Evolutionary conservation across 768 basidiomycete species (phyloP), one percentile per base, ranked within the genome.

Genomic region (Russula sp.): DNA sequence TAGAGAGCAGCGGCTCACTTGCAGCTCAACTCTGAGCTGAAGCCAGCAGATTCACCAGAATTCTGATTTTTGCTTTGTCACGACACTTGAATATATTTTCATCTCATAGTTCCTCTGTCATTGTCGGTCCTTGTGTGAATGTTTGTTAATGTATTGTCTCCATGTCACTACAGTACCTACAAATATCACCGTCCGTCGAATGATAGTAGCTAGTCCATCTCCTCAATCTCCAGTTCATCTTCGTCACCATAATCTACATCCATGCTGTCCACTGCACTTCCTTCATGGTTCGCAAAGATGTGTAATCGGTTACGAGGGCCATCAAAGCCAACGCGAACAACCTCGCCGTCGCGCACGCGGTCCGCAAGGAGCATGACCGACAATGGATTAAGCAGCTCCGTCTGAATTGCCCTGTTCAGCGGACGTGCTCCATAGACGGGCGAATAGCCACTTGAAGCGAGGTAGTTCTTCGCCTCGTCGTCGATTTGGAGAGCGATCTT

Each of bases 381-480:
- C 42, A 98, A 78, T 14, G 95, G 96, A 73, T 97, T 95, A 71
- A 98, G 81, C 40, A 99, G 80, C 71, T 98, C 93, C 70, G 83
- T 87, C 76, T 97, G 95, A 69, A 99, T 95, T 5, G 90, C 84
- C 38, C 94, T 84, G 72, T 92, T 92, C 67, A 98, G 82, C 1
- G 96, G 97, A 48, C 96, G 86, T 61, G 95, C 96, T 68, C 96
- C 94, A 72, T 96, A 97, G 22, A 80, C 77, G 1, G 92, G 79
- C 53, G 89, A 89, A 75, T 92, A 94, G 0, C 90, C 92, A 54
- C 85, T 79, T 22, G 87, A 86, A 66, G 82, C 81, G 34, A 94
- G 82, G 72, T 87, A 92, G 60, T 83, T 79, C 76, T 90, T 92
- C 67, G 90, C 87, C 32, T 79, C 84, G n/a, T 81, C 75, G 72